Evolutionary conservation across 768 basidiomycete genomes (phyloP).

Genomic region (Agrocybe pediades): DNA sequence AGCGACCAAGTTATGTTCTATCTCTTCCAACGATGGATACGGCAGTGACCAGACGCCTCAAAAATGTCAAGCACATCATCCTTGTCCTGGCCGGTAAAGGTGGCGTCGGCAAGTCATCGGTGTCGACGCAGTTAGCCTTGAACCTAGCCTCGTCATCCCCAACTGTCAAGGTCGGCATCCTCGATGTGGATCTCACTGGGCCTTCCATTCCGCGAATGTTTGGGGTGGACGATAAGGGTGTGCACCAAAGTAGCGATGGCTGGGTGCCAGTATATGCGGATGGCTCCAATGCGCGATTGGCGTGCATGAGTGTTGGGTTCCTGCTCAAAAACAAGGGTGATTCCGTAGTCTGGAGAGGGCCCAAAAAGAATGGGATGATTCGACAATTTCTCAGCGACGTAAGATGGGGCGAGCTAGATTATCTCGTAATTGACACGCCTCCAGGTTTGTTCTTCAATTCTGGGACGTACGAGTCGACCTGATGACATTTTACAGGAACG

Average conservation of each 20-base stretch:
- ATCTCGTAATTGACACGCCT: constrained; percentile 92
- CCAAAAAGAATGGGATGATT: constrained; percentile 99
- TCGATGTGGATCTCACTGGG: constrained; percentile 93
- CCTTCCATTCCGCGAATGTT: constrained; percentile 96
- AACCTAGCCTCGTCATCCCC: constrained; percentile 75
- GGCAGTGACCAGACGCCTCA: constrained; percentile 71
- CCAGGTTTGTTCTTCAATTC: constrained; percentile 63
- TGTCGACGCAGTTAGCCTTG: constrained; percentile 89
- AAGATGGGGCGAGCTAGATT: constrained; percentile 93
- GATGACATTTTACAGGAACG: constrained; percentile 63
- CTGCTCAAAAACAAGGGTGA: constrained; percentile 88
- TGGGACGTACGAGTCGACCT: constrained; percentile 13
- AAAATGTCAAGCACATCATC: constrained; percentile 79
- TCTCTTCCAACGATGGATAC: constrained; percentile 36
- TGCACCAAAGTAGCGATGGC: constrained; percentile 92
- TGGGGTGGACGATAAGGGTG: constrained; percentile 81
- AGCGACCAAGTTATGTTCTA: constrained; percentile 10
- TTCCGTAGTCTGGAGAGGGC: constrained; percentile 97
- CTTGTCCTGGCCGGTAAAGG: constrained; percentile 97
- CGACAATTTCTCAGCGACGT: constrained; percentile 93
- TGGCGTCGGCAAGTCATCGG: constrained; percentile 98
- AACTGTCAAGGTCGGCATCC: constrained; percentile 75
- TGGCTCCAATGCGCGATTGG: constrained; percentile 68
- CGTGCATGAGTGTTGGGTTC: constrained; percentile 98
- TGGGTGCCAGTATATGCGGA: constrained; percentile 99